These are phyloP conservation scores for Chimonanthus praecox DNA, from an alignment of 164 flowering plant genomes.

Conservation along the genomic window DNA sequence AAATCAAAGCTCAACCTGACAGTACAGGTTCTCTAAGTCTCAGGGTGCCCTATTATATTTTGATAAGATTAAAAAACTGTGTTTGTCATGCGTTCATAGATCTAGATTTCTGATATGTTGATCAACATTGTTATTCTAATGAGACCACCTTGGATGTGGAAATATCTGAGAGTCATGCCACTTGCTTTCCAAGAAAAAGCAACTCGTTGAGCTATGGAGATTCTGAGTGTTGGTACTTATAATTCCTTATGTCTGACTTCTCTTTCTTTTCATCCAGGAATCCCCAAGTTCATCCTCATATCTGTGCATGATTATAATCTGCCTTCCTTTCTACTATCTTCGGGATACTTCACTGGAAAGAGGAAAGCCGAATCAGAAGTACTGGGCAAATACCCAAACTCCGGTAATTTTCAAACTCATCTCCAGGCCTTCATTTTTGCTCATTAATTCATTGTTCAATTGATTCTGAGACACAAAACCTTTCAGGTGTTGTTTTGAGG, in stretches of 20 bases:
- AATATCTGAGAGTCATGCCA: no score
- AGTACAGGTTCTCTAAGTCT: no score
- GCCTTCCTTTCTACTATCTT: slow-evolving; percentile 69
- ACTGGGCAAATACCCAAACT: slow-evolving; percentile 71
- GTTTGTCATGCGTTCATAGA: no score
- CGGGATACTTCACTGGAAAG: slow-evolving; percentile 93
- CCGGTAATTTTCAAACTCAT: slow-evolving; percentile 48
- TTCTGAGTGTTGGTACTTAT: not conserved
- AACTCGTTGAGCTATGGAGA: no score
- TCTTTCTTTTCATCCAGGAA: slow-evolving; percentile 41
- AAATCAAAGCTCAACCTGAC: no score
- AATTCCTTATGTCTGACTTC: not conserved
- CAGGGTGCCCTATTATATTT: no score
- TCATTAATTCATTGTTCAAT: not conserved
- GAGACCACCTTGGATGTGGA: no score
- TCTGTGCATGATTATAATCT: slow-evolving; percentile 96
- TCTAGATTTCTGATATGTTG: no score
- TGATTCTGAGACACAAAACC: not conserved
- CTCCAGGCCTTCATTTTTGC: not conserved
- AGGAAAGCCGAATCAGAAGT: slow-evolving; percentile 93
- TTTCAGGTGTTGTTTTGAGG: slow-evolving; percentile 80
- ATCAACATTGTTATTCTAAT: no score
- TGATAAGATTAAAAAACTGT: no score
- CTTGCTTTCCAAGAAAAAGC: no score
- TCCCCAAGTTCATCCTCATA: slow-evolving; percentile 87